Evolutionary conservation across 176 grass and related monocot genomes (phyloP).

Genomic region (Carex littledalei): DNA sequence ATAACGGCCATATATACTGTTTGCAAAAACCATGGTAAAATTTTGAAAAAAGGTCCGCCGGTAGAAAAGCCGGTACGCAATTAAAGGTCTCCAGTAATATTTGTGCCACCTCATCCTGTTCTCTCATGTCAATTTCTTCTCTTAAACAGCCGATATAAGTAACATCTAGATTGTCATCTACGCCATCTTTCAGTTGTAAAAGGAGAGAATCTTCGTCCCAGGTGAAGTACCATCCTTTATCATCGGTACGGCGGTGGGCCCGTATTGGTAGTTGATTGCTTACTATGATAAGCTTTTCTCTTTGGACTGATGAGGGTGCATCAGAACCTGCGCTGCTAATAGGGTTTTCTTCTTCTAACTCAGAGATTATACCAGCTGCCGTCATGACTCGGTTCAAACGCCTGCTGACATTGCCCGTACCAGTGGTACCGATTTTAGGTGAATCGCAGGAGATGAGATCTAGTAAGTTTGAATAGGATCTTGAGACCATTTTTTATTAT

Average conservation of each 20-base stretch:
- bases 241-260: slow-evolving; percentile 25
- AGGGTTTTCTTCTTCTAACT: slow-evolving; percentile 33
- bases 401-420: slow-evolving; percentile 20
- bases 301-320: slow-evolving; percentile 20
- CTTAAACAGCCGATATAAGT: slow-evolving; percentile 45
- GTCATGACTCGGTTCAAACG: slow-evolving; percentile 40
- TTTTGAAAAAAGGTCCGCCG: slow-evolving; percentile 28
- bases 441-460: slow-evolving; percentile 38
- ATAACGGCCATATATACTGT: slow-evolving; percentile 46
- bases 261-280: slow-evolving; percentile 49
- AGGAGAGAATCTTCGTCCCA: slow-evolving; percentile 57
- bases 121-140: slow-evolving; percentile 32
- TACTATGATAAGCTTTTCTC: slow-evolving; percentile 42
- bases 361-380: slow-evolving; percentile 35
- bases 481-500: slow-evolving; percentile 37
- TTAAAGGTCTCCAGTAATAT: slow-evolving; percentile 33
- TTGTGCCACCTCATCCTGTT: slow-evolving; percentile 44
- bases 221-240: slow-evolving; percentile 40
- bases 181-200: slow-evolving; percentile 41
- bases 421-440: neutral
- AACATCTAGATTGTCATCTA: slow-evolving; percentile 37
- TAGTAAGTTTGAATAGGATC: slow-evolving; percentile 48
- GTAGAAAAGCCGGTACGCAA: slow-evolving; percentile 46
- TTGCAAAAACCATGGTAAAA: slow-evolving; percentile 57
- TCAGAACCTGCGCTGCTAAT: slow-evolving; percentile 28